Evolutionary conservation across 495 filamentous ascomycete genomes (phyloP).

Genomic region (Symbiotaphrina buchneri): DNA sequence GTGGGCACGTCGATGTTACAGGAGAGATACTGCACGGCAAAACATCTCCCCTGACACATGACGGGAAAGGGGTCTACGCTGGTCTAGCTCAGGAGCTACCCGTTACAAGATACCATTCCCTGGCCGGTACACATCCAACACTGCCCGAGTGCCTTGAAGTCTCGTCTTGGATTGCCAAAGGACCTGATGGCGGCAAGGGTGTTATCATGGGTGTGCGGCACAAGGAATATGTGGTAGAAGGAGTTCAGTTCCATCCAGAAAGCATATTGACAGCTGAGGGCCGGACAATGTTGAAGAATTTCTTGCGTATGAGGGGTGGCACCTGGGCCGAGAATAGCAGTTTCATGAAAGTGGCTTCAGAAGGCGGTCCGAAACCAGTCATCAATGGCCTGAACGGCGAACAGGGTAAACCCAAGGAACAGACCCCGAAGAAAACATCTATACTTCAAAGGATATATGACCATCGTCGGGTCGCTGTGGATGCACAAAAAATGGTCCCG

Average conservation of each 20-base stretch:
- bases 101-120: slow-evolving; percentile 89
- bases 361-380: slow-evolving; percentile 2
- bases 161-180: slow-evolving; percentile 49
- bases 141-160: slow-evolving; percentile 76
- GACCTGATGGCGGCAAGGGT: slow-evolving; percentile 32
- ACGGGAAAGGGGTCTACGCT: slow-evolving; percentile 69
- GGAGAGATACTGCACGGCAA: slow-evolving; percentile 96
- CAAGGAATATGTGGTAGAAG: slow-evolving; percentile 73
- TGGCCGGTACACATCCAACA: slow-evolving; percentile 79
- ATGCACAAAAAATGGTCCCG: slow-evolving; percentile 64
- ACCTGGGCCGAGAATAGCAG: slow-evolving; percentile 64
- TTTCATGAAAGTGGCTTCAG: neutral
- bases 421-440: neutral
- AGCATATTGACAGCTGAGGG: slow-evolving; percentile 86
- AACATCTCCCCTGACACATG: slow-evolving; percentile 75
- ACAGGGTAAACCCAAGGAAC: slow-evolving; percentile 5
- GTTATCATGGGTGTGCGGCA: slow-evolving; percentile 96
- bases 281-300: slow-evolving; percentile 76
- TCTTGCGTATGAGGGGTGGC: slow-evolving; percentile 64
- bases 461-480: slow-evolving; percentile 53
- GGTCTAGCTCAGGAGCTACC: slow-evolving; percentile 53
- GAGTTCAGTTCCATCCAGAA: slow-evolving; percentile 94
- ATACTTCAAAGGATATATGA: slow-evolving; percentile 87
- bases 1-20: slow-evolving; percentile 75
- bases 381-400: slow-evolving; percentile 10